Evolutionary conservation across 495 filamentous ascomycete species (phyloP).

Genomic region (Pseudomonodictys pantanalensis): DNA sequence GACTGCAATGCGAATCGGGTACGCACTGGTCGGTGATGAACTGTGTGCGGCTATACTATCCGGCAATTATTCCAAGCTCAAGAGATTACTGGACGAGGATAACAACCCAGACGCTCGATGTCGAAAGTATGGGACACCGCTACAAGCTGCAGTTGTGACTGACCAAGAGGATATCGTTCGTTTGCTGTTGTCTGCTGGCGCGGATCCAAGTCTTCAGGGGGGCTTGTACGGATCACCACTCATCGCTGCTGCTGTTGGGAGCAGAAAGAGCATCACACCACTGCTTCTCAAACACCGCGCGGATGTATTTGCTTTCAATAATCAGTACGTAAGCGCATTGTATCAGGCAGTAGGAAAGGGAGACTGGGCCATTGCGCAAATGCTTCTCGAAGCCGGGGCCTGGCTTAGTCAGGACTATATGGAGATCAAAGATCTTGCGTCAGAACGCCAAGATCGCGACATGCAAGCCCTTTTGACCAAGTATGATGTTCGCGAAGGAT

Average conservation of each 20-base stretch:
- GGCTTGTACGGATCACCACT: conserved; percentile 6
- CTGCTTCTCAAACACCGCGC: conserved; percentile 7
- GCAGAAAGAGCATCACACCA: neutral
- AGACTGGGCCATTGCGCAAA: neutral
- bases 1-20: conserved; percentile 6
- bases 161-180: conserved; percentile 2
- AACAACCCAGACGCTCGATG: conserved; percentile 1
- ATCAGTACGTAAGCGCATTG: conserved; percentile 11
- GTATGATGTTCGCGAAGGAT: conserved; percentile 10
- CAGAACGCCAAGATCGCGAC: conserved; percentile 5
- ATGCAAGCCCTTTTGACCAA: neutral
- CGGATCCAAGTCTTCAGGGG: conserved; percentile 5
- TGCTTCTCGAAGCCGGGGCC: conserved; percentile 17
- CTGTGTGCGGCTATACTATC: neutral
- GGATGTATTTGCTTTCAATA: neutral
- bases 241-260: neutral
- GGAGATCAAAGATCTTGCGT: conserved; percentile 9
- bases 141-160: conserved; percentile 6
- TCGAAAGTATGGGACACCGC: conserved; percentile 5
- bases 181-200: neutral
- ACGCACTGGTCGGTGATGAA: conserved; percentile 7
- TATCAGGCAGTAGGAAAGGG: conserved; percentile 10
- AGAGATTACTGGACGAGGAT: neutral
- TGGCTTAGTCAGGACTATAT: conserved; percentile 21
- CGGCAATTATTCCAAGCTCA: neutral